Percentiles rank a stretch among this genome's conserved stretches.
phyloP scores from a whole-genome alignment of 2,329 filamentous ascomycete genomes.

The Lachnellula arida region DNA sequence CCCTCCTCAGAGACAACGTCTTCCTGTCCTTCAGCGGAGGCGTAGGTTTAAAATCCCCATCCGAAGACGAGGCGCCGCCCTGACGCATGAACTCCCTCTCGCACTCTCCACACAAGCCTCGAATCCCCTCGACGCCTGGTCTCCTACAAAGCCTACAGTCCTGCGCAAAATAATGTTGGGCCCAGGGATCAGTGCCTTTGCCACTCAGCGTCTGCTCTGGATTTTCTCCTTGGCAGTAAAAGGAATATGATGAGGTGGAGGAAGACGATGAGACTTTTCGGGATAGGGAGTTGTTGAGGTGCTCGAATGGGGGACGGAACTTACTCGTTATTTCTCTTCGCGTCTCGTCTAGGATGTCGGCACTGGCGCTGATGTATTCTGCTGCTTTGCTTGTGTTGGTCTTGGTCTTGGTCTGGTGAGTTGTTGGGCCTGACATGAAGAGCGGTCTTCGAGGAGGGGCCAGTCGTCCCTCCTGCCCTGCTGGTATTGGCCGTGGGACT shows the following conservation, averaged over 20 bases:
- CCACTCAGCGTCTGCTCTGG: background rate
- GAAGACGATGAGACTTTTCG: background rate
- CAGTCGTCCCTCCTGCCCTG: background rate
- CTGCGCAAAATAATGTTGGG: background rate
- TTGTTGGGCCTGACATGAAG: too few relatives aligned
- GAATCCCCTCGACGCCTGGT: background rate
- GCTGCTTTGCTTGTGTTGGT: constrained; percentile 6
- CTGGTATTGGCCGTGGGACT: background rate
- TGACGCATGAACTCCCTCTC: constrained; percentile 5
- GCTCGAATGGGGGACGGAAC: constrained; percentile 11
- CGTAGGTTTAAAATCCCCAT: constrained; percentile 11
- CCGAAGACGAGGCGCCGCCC: background rate
- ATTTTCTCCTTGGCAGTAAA: constrained; percentile 9
- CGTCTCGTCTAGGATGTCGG: constrained; percentile 12
- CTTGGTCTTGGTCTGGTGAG: constrained; percentile 3
- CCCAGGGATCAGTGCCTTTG: constrained; percentile 5
- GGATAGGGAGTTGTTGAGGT: constrained; percentile 3
- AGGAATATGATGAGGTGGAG: constrained; percentile 6
- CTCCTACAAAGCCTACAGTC: constrained; percentile 10
- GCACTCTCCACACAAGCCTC: constrained; percentile 9
- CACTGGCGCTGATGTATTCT: constrained; percentile 9
- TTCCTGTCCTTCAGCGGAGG: constrained; percentile 13
- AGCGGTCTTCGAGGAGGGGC: background rate
- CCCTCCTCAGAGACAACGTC: background rate
- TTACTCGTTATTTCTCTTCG: constrained; percentile 10